A percentile compares a stretch with the other conserved stretches of the same genome.
These are phyloP conservation scores for Bruguiera parviflora DNA, from an alignment of 345 rosid species.

Conservation along the genomic window DNA sequence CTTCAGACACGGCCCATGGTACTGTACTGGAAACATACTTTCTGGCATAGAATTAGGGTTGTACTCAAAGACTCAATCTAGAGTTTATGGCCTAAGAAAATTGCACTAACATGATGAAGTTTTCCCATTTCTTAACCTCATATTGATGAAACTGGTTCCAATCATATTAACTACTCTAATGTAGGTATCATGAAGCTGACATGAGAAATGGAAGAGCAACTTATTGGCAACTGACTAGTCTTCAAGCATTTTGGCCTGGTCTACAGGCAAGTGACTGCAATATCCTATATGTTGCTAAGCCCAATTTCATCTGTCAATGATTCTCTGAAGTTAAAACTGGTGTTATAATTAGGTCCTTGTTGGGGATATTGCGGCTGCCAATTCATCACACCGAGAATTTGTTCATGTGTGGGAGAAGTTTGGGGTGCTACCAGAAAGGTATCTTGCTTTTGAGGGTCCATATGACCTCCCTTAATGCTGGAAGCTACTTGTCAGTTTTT, in stretches of 20 bases:
- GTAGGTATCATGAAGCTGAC: slow-evolving; percentile 97
- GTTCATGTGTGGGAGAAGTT: slow-evolving; percentile 75
- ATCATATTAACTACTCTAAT: neutral
- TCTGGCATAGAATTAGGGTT: neutral
- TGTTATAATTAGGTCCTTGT: slow-evolving; percentile 70
- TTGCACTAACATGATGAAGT: too few relatives aligned
- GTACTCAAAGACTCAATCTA: too few relatives aligned
- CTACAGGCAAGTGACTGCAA: slow-evolving; percentile 58
- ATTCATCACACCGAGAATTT: slow-evolving; percentile 86
- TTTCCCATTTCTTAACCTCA: neutral
- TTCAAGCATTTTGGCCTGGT: slow-evolving; percentile 99
- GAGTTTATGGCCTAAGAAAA: too few relatives aligned
- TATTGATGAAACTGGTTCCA: neutral
- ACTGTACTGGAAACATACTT: slow-evolving; percentile 21
- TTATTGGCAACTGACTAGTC: slow-evolving; percentile 98
- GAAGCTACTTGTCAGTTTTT: neutral
- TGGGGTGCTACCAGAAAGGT: slow-evolving; percentile 95
- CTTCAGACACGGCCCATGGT: slow-evolving; percentile 96
- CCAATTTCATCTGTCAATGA: neutral
- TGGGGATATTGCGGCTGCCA: slow-evolving; percentile 91
- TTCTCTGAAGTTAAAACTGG: slow-evolving; percentile 22
- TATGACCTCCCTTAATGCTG: neutral
- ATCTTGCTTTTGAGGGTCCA: slow-evolving; percentile 2
- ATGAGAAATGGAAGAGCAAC: slow-evolving; percentile 96
- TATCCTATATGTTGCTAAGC: neutral